Evolutionary conservation across 2,329 filamentous ascomycete genomes (phyloP), one percentile per base, ranked within the genome.

Genomic region (Fusarium devonianum): DNA sequence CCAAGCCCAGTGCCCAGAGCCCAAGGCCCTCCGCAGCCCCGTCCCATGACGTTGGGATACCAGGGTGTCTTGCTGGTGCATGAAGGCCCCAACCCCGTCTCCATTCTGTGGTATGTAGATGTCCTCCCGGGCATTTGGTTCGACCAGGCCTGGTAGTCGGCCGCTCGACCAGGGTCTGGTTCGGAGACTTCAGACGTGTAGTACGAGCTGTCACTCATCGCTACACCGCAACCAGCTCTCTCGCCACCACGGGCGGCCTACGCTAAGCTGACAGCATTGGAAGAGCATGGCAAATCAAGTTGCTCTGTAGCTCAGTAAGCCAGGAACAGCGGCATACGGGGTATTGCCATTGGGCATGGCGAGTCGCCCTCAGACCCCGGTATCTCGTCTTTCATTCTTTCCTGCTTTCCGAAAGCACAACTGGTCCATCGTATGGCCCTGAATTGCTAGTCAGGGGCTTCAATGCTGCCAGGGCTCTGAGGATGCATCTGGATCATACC

Each of bases 131-230:
- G 45, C 44, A 53, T 33, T 52, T 39, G 65, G 64, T 63, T 62
- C 52, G 37, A 38, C 34, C 17, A 28, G 64, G 65, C 35, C 62
- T 64, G 60, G 67, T 67, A 65, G 65, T 63, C 49, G 64, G 60
- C 49, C 63, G 58, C 50, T 19, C 37, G 30, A 51, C 48, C 46
- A 50, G 58, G 49, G 40, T 34, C 41, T 48, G 25, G n/a, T 42
- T 44, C 41, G 55, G 49, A 59, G 44, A 38, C 49, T 39, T 46
- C 45, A 56, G 56, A 52, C 59, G 52, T 53, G 50, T 49, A 53
- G 51, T 49, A 53, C 40, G 43, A 32, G 22, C 45, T 54, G 16
- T 49, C 40, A 29, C 16, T 51, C 49, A 47, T 60, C 19, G 51
- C 48, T 58, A 53, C 51, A 62, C 53, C 53, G 49, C 42, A 58